Evolutionary conservation across 2,329 filamentous ascomycete genomes (phyloP).

Genomic region (Aspergillus quadrilineatus): DNA sequence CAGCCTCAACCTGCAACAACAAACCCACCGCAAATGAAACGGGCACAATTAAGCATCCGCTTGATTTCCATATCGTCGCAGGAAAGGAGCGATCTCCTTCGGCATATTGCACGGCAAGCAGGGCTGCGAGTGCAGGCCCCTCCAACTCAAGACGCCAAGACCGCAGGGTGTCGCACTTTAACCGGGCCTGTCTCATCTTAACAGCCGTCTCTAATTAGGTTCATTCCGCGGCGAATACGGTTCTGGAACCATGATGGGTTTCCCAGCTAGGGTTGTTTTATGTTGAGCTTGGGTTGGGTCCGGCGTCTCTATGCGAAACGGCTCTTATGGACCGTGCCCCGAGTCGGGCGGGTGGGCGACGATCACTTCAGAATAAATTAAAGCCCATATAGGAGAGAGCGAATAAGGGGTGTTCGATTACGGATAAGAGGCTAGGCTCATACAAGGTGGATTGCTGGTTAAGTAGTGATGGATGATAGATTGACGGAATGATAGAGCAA

Average conservation of each 20-base stretch:
- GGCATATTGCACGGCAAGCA: no score
- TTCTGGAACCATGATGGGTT: neutral
- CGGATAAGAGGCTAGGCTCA: neutral
- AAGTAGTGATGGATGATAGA: neutral
- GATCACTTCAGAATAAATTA: neutral
- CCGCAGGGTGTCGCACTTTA: neutral
- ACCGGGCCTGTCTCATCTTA: neutral
- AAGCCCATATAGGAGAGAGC: neutral
- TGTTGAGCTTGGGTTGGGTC: neutral
- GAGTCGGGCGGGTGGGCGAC: neutral
- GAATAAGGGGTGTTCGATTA: neutral
- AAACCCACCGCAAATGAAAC: no score
- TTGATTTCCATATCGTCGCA: no score
- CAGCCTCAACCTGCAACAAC: no score
- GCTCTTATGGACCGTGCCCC: neutral
- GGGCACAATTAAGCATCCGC: no score
- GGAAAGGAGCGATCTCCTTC: no score
- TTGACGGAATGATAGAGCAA: no score
- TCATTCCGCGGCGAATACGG: neutral
- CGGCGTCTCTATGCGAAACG: slow-evolving; percentile 2
- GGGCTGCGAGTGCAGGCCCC: no score
- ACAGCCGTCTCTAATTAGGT: neutral
- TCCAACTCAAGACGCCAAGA: neutral
- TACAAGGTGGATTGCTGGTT: neutral
- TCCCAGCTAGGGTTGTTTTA: neutral